Base-by-base conservation (phyloP, 371 early-diverging fungal genomes). In the Mortierella sp. region DNA sequence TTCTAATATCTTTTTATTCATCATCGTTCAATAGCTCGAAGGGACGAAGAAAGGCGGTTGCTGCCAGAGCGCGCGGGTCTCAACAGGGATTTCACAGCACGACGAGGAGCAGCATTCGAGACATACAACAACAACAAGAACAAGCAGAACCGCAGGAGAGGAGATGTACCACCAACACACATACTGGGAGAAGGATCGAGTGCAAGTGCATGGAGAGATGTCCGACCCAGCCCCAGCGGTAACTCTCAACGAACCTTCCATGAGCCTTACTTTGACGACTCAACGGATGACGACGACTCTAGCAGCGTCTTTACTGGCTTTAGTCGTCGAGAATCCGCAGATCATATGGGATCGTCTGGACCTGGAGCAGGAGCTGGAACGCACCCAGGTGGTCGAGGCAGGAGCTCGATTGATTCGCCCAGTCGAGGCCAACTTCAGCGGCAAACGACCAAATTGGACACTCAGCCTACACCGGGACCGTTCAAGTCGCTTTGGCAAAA, bases 111-210 rank as follows among this genome's bases (percentile, higher is more conserved):
- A 2, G 80, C 87, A 12, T 75, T 86, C n/a, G 87, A 86, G 76
- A 58, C 76, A 5, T 85, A 85, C 71, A 85, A 77, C 43, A 79
- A 73, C 41, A 86, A 79, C 60, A 85, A 86, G 74, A 86, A 82
- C 35, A 86, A 79, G 51, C 78, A 86, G 74, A 86, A 86, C 24
- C 63, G 87, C 29, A 81, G 79, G 60, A 75, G 85, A 74, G 79
- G 81, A 41, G 85, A 84, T 32, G 27, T 11, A 8, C 68, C 73
- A 12, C 16, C 78, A 41, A 65, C 78, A 29, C 86, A 76, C 1
- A 73, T 82, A 58, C 77, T 86, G 18, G 83, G 84, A 35, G 84
- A 86, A 73, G 80, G 87, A 27, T 86, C 87, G 12, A 86, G 87
- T 60, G 75, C 87, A 3, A 79, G 63, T 44, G 87, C 76, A 48